phyloP scores from a whole-genome alignment of 2,329 filamentous ascomycete species.

The Thermomyces lanuginosus region DNA sequence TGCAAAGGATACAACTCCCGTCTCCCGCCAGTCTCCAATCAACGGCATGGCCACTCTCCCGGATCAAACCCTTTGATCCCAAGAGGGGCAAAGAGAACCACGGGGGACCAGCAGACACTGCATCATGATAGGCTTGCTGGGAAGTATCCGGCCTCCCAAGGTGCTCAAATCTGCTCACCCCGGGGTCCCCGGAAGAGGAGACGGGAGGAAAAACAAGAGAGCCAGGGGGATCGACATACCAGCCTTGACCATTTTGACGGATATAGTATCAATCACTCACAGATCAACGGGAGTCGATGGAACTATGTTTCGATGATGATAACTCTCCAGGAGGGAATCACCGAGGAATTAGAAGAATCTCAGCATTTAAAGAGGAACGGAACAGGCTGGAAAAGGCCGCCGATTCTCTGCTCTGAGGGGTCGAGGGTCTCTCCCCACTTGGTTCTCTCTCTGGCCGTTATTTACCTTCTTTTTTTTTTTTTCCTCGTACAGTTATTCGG shows the following conservation, averaged over 20 bases:
- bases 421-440: no score
- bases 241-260: conserved; percentile 94
- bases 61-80: not conserved
- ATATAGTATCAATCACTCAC: not conserved
- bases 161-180: conserved; percentile 29
- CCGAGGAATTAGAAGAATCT: not conserved
- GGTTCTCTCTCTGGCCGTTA: no score
- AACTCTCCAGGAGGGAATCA: not conserved
- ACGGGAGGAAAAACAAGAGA: conserved; percentile 8
- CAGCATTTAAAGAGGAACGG: no score
- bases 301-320: not conserved
- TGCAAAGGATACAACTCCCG: no score
- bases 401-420: no score
- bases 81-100: not conserved
- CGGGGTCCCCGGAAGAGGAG: conserved; percentile 12
- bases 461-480: no score
- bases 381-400: no score
- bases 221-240: conserved; percentile 42
- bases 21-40: not conserved
- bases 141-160: conserved; percentile 20
- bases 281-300: not conserved
- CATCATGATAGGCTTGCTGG: conserved; percentile 15
- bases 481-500: no score
- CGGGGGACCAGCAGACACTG: conserved; percentile 2
- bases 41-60: not conserved